Evolutionary conservation across 495 filamentous ascomycete genomes (phyloP), one percentile per base, ranked within the genome.

Genomic region (Penicillium steckii): DNA sequence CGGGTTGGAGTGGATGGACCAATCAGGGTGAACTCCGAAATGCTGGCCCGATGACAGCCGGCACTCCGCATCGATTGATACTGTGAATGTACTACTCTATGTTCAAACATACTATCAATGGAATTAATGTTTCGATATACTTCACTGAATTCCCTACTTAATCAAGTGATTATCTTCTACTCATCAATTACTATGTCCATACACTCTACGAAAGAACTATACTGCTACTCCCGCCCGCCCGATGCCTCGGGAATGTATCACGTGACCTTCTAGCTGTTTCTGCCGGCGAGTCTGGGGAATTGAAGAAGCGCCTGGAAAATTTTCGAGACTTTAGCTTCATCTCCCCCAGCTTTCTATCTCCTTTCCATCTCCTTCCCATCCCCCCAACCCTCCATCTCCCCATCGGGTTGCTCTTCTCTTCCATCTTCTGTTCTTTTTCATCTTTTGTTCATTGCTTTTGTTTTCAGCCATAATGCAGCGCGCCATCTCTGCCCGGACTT

Each of bases 401-500:
- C 49, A 22, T 46, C 54, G 63, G 63, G 61, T 58, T 60, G 50
- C 30, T 50, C 61, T 47, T 59, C 25, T 26, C 30, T 60, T n/a
- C 47, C 10, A 27, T 5, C 10, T 27, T 52, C 48, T 62, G 44
- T 48, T 51, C 51, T 44, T 44, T 58, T 59, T 52, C 48, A 55
- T 48, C 61, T 62, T 43, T 59, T 64, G 57, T 50, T 56, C 44
- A 58, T 49, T 54, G 43, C 38, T 59, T 65, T 50, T 62, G 48
- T 50, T 40, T 48, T 56, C 55, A 59, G 57, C 56, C 53, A 91
- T 37, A 15, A 37, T 91, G 87, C 87, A 91, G 79, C 80, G 87
- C 67, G 84, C 84, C 70, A 77, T 91, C 48, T 79, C 81, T 60
- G 62, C 84, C 53, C 78, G 82, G 74, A 74, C 85, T 66, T 88